Evolutionary conservation across 2,329 filamentous ascomycete genomes (phyloP), one percentile per base, ranked within the genome.

Genomic region (Calycina herbarum): DNA sequence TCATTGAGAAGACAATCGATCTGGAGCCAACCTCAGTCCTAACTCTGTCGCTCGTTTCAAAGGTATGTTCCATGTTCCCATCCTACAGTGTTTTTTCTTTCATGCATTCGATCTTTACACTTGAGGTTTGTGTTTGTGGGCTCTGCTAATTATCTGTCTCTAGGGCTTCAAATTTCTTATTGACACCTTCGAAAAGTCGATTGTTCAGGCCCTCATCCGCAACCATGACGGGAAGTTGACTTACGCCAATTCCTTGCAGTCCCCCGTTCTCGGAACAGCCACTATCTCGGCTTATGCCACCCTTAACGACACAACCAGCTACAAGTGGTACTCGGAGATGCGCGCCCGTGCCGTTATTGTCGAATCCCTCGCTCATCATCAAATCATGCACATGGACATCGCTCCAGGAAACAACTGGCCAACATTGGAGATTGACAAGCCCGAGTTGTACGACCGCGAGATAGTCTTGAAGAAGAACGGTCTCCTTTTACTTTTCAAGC

Each of bases 241-340:
- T 24, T 66, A 67, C 58, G 57, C 62, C 27, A 72, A 73, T 42
- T 48, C 40, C 17, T 15, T 24, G 6, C 59, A 70, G 62, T 20
- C 29, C 8, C 51, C 40, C 13, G 62, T 71, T 1, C 31, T 66
- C 13, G 65, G 61, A 13, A 67, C 61, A 10, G 40, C 54, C 11
- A 54, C 65, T 15, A 59, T 62, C 40, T 64, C 66, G 11, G 54
- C 58, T n/a, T 57, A 66, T 13, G 31, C 27, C 5, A 59, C 33
- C 10, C 29, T 70, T 1, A 10, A 45, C 27, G 13, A 54, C 33
- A n/a, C 40, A 56, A n/a, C 15, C 17, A 70, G 71, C 29, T 73
- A 69, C 56, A 63, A 62, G 35, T 74, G 72, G 72, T 61, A 70
- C 15, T 60, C 42, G 2, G 71, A 74, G 61, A 64, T 73, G 59